Conservation (phyloP, 2,329 filamentous ascomycete genomes). For the Bipolaris oryzae region DNA sequence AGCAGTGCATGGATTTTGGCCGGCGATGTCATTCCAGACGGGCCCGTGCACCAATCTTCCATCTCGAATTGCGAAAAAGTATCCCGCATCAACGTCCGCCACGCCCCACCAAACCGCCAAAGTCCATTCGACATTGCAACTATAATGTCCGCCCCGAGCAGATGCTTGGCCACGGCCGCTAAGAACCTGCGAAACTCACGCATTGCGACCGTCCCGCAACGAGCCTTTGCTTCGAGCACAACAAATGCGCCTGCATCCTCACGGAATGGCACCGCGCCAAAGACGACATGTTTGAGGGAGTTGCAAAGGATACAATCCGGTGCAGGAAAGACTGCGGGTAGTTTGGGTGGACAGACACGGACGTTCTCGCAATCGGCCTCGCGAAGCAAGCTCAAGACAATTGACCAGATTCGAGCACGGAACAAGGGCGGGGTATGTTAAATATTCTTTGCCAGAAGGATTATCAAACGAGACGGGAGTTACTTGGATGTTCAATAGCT, state of each 20-base stretch:
- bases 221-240: constrained; percentile 34
- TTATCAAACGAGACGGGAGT: background rate
- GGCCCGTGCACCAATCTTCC: constrained; percentile 16
- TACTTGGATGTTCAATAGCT: constrained; percentile 6
- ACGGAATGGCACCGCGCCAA: constrained; percentile 14
- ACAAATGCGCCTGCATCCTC: constrained; percentile 18
- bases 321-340: constrained; percentile 3
- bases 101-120: constrained; percentile 10
- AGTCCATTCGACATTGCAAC: constrained; percentile 9
- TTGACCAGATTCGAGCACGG: constrained; percentile 44
- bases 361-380: constrained; percentile 38
- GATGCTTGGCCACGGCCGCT: constrained; percentile 30
- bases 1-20: background rate
- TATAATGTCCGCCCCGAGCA: constrained; percentile 37
- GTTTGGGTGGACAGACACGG: constrained; percentile 22
- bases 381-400: constrained; percentile 43
- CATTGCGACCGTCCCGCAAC: constrained; percentile 26
- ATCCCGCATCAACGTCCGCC: constrained; percentile 9
- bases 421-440: constrained; percentile 44
- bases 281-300: constrained; percentile 22
- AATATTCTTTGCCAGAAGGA: background rate
- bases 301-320: constrained; percentile 8
- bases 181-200: constrained; percentile 18
- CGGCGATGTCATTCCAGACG: constrained; percentile 14
- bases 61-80: constrained; percentile 22